Evolutionary conservation across 805 yeast species (phyloP).

Genomic region (Wickerhamiella galacta): DNA sequence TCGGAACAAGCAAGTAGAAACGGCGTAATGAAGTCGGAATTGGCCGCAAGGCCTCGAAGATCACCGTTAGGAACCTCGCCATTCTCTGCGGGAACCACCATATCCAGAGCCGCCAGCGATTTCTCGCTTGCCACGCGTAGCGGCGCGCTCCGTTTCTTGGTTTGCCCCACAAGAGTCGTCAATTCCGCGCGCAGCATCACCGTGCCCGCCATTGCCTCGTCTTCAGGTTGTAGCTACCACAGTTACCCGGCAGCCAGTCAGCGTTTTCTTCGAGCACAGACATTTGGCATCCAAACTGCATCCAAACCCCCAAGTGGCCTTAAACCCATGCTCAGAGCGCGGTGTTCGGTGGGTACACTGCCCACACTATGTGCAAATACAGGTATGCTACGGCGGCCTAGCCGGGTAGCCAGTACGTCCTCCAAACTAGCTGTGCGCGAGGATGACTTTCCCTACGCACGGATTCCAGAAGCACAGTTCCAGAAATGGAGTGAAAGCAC

Average conservation of each 20-base stretch:
- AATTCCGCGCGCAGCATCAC: slow-evolving; percentile 36
- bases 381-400: too few species aligned
- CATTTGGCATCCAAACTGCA: too few species aligned
- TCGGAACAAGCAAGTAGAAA: slow-evolving; percentile 57
- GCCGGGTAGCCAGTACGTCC: too few species aligned
- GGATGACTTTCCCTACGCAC: slow-evolving; percentile 13
- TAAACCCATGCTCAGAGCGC: too few species aligned
- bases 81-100: neutral
- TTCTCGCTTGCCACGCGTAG: slow-evolving; percentile 28
- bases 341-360: too few species aligned
- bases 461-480: slow-evolving; percentile 10
- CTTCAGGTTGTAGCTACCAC: too few species aligned
- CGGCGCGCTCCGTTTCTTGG: slow-evolving; percentile 56
- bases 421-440: neutral
- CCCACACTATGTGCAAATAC: too few species aligned
- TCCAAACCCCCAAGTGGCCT: too few species aligned
- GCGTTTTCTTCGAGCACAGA: too few species aligned
- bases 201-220: neutral
- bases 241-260: too few species aligned
- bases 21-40: slow-evolving; percentile 46
- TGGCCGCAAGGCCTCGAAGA: slow-evolving; percentile 6
- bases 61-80: slow-evolving; percentile 8
- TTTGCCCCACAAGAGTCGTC: slow-evolving; percentile 42
- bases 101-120: slow-evolving; percentile 9
- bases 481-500: slow-evolving; percentile 14